A percentile compares a stretch with the other conserved stretches of the same genome.
These are phyloP conservation scores for Colletotrichum sojae DNA, from an alignment of 2,329 filamentous ascomycete species.

Conservation along the genomic window DNA sequence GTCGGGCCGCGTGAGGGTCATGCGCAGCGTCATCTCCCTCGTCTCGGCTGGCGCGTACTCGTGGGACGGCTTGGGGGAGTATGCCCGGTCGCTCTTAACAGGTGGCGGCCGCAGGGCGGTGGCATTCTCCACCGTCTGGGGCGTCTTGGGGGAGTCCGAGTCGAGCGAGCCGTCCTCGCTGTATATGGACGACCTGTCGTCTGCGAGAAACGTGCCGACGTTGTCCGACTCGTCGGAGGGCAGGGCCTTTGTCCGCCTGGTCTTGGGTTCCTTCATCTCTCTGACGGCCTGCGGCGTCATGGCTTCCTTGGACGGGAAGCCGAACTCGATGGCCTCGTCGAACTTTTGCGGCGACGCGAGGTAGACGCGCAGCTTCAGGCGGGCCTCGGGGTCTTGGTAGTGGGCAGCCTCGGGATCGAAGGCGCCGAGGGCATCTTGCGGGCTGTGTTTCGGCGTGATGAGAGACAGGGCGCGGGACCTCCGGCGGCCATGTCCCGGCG, in stretches of 20 bases:
- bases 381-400: slow-evolving; percentile 91
- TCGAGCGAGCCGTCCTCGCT: slow-evolving; percentile 71
- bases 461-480: slow-evolving; percentile 70
- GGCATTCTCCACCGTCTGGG: slow-evolving; percentile 61
- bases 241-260: slow-evolving; percentile 19
- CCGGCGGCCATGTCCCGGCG: slow-evolving; percentile 58
- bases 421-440: slow-evolving; percentile 61
- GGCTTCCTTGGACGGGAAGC: slow-evolving; percentile 79
- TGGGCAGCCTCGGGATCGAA: slow-evolving; percentile 83
- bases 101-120: slow-evolving; percentile 48
- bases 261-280: slow-evolving; percentile 46
- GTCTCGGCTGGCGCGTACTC: slow-evolving; percentile 66
- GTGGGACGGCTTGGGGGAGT: slow-evolving; percentile 51
- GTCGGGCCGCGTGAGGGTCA: slow-evolving; percentile 94
- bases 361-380: slow-evolving; percentile 87
- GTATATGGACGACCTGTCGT: slow-evolving; percentile 70
- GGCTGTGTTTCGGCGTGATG: slow-evolving; percentile 64
- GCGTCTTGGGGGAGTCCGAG: slow-evolving; percentile 72
- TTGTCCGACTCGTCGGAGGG: slow-evolving; percentile 61
- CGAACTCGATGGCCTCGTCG: slow-evolving; percentile 94
- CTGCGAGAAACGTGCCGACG: slow-evolving; percentile 70
- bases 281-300: slow-evolving; percentile 51
- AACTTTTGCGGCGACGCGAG: slow-evolving; percentile 94
- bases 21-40: slow-evolving; percentile 94
- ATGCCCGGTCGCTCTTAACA: slow-evolving; percentile 40